Base-by-base conservation (phyloP, 1,139 yeast genomes). In the Kodamaea plutei region DNA sequence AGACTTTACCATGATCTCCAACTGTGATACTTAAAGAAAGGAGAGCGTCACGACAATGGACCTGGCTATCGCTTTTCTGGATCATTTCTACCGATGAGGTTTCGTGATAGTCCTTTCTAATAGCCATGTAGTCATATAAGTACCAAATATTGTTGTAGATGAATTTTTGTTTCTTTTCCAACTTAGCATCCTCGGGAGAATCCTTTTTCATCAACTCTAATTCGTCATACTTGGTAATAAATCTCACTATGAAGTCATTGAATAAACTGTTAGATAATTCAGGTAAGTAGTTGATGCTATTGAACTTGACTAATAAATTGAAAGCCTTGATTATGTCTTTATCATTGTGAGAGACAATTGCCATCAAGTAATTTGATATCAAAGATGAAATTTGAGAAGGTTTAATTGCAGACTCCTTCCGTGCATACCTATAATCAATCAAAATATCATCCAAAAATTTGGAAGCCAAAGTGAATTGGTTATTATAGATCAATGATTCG, bases 391-490 rank as follows among this genome's bases (percentile, higher is more conserved):
- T 44, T 31, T 54, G 50, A 2, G 26, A 12, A 31, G 60, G 60
- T 4, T 47, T 33, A 9, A 56, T 50, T 23, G 26, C 41, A 5
- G 25, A 33, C n/a, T 38, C 37, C 11, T 34, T 36, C 6, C 34
- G 35, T 4, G 49, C 35, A 2, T 36, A 29, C 37, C 56, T 59
- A 43, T 50, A 64, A 28, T 62, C 63, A 0, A 48, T 28, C 28
- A 67, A 50, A 10, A 68, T 56, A 13, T 57, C 53, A 36, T 80
- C 84, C 44, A 82, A 56, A 34, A 79, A 68, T 39, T 69, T 64
- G 1, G 80, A 67, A 1, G 87, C 79, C 21, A 67, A 44, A 4
- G 62, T 58, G 24, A 65, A 43, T 41, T 77, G 73, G 26, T 68
- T 69, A 27, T 73, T 72, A 36, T 59, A 56, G 6, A 76, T 62